Evolutionary conservation across 1,284 basidiomycete genomes (phyloP).

Genomic region (Ceratobasidium sp.): DNA sequence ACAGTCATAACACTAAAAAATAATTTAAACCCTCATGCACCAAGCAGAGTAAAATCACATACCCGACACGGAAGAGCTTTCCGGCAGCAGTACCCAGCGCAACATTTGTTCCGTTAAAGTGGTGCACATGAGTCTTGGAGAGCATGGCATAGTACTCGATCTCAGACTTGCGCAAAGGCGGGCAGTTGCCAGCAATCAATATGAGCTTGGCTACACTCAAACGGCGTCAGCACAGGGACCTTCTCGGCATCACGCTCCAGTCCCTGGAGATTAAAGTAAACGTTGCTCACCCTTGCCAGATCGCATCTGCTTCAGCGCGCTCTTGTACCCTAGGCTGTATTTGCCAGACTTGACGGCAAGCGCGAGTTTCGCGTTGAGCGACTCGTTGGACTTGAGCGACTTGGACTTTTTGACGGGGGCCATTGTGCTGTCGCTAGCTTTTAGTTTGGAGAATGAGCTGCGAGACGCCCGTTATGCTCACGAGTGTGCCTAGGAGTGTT

Average conservation of each 20-base stretch:
- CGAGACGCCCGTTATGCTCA: not conserved
- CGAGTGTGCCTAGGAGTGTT: slow-evolving; percentile 11
- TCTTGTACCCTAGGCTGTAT: slow-evolving; percentile 95
- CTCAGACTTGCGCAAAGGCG: slow-evolving; percentile 98
- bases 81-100: slow-evolving; percentile 99
- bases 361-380: slow-evolving; percentile 94
- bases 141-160: slow-evolving; percentile 99
- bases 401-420: slow-evolving; percentile 96
- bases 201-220: slow-evolving; percentile 89
- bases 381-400: slow-evolving; percentile 90
- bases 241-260: slow-evolving; percentile 98
- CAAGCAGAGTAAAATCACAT: slow-evolving; percentile 55
- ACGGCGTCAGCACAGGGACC: slow-evolving; percentile 79
- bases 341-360: slow-evolving; percentile 99
- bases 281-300: slow-evolving; percentile 90
- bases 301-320: slow-evolving; percentile 98
- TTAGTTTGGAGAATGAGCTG: not conserved
- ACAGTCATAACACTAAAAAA: slow-evolving; percentile 91
- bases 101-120: slow-evolving; percentile 97
- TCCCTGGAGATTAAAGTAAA: slow-evolving; percentile 71
- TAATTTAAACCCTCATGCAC: not conserved
- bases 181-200: slow-evolving; percentile 99
- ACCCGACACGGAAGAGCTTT: slow-evolving; percentile 99
- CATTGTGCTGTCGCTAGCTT: slow-evolving; percentile 64
- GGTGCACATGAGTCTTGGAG: slow-evolving; percentile 96